Percentiles rank a stretch among this genome's conserved stretches.
phyloP scores from a whole-genome alignment of 441 rosid genomes.

The Adansonia madagascariensis region DNA sequence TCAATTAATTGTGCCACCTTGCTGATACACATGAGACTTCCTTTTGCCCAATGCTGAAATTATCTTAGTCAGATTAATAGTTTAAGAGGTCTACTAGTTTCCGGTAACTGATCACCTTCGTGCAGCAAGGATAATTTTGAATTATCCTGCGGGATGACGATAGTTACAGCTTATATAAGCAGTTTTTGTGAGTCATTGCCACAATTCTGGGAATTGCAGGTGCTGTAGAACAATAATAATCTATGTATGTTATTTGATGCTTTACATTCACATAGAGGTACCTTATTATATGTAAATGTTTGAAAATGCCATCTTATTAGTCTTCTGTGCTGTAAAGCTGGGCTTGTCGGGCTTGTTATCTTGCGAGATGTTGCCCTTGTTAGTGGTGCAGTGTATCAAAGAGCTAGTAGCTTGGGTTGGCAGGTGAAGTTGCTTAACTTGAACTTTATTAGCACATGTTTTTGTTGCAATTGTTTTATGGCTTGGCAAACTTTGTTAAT shows the following conservation, averaged over 20 bases:
- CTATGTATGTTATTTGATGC: background rate
- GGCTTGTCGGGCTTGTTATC: conserved; percentile 77
- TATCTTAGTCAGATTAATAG: background rate
- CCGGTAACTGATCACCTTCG: no score
- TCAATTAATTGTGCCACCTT: background rate
- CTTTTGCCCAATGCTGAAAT: conserved; percentile 1
- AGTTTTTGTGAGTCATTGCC: conserved; percentile 4
- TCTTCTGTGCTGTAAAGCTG: conserved; percentile 57
- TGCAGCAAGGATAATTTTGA: no score
- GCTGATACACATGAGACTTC: background rate
- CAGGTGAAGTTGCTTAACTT: conserved; percentile 50
- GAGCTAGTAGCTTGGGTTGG: conserved; percentile 76
- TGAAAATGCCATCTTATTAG: background rate
- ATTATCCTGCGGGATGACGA: no score
- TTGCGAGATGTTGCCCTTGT: conserved; percentile 76
- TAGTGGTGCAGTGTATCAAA: conserved; percentile 74
- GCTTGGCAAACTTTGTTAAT: background rate
- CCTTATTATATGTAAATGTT: background rate
- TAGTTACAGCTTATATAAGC: background rate
- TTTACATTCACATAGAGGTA: background rate
- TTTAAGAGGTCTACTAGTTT: background rate
- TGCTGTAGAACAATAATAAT: background rate
- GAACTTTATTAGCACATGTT: conserved; percentile 13
- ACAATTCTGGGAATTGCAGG: background rate
- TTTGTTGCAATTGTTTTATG: background rate